Evolutionary conservation across 2,329 filamentous ascomycete species (phyloP), one percentile per base, ranked within the genome.

Genomic region (Penicillium sp.): DNA sequence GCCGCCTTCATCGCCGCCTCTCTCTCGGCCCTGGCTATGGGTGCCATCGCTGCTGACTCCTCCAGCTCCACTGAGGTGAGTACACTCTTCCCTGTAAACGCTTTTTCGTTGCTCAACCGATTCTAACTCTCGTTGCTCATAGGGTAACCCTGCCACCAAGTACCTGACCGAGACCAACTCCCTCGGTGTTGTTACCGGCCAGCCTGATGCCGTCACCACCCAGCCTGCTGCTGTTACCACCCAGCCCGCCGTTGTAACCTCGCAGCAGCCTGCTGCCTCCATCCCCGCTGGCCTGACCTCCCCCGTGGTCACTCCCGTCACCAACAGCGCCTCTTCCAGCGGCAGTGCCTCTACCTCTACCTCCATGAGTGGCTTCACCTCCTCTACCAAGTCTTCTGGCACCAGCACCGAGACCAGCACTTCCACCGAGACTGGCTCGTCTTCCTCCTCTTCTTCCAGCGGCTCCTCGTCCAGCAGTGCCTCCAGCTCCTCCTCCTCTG

Each of bases 131-230:
- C 53, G 30, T 54, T 53, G 10, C 54, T 51, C 69, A 19, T 78
- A 82, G 76, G 70, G 70, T 19, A 82, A 83, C 75, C 75, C 75
- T 15, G 74, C 75, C 62, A 82, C 80, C 44, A 69, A 74, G 59
- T 83, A 77, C 74, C 75, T 81, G 28, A 80, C 80, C 26, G 60
- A 79, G 75, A 84, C 82, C 64, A 80, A 84, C 75, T 80, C 80
- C 22, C 65, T 75, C 24, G 82, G 83, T 53, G 82, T 84, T 42
- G 76, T 84, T 53, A 85, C 83, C 47, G 82, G 81, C 64, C 76
- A 79, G 74, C 82, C 82, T 17, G 38, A 53, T 7, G 69, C 58
- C 19, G 69, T 73, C 35, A 79, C 76, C 51, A 67, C 68, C 22
- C 74, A 77, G 59, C 69, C 72, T 13, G 40, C 55, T 12, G 68